Evolutionary conservation across 2,329 filamentous ascomycete genomes (phyloP), one percentile per base, ranked within the genome.

Genomic region (Diaporthe caulivora): DNA sequence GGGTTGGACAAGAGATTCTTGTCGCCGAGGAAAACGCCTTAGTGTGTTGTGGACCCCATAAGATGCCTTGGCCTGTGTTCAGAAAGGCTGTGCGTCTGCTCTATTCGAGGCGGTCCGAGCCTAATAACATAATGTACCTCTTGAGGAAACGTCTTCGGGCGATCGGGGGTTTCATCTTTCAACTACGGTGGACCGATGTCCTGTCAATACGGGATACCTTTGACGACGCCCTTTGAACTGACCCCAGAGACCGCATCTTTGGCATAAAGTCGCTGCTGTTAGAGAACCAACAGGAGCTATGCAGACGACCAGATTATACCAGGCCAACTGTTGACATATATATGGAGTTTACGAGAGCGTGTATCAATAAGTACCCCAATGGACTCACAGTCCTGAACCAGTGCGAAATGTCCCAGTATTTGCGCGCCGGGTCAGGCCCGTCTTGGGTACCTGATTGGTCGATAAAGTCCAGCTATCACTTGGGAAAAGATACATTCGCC

Each of bases 371-470:
- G 21, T 15, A 42, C 3, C n/a, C 57, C n/a, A 42, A 60, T 2
- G 57, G 37, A 1, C 57, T 42, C 13, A 42, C 57, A 42, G 42
- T 60, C 6, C 8, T 60, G 1, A 1, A 8, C 37, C 57, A 60
- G 2, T 60, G 37, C n/a, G 57, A 60, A 29, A 1, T 42, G 1
- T 40, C 40, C 10, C 42, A 64, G 0, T 0, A n/a, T 29, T 3
- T n/a, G 8, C 15, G 1, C 8, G 4, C 10, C 21, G 44, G 58
- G 37, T 21, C 24, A 29, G 58, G 58, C 1, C 24, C 40, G 37
- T 62, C 58, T 21, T 62, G 40, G 58, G 58, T 62, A 17, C 58
- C 58, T 62, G 40, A 44, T 1, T 62, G 40, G 58, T 62, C 21
- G 3, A 58, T 6, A 2, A 58, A 17, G 26, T 11, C 55, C 24